Percentiles rank a stretch among this genome's conserved stretches.
phyloP scores from a whole-genome alignment of 2,329 filamentous ascomycete genomes.

The Zymoseptoria brevis region DNA sequence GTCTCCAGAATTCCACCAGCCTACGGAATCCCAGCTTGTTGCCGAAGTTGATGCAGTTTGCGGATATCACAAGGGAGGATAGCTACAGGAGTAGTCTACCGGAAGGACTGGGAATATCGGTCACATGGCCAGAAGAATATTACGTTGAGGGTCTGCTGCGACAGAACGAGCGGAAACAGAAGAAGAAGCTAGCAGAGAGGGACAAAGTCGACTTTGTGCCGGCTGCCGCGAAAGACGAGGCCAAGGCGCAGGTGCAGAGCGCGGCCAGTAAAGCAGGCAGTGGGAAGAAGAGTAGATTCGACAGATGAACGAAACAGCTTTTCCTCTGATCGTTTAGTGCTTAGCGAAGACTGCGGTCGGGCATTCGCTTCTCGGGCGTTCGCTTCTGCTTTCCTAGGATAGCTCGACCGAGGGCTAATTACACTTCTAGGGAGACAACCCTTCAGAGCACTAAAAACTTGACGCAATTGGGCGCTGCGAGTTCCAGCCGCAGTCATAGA shows the following conservation, averaged over 20 bases:
- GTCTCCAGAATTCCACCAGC: constrained; percentile 58
- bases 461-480: too few species aligned
- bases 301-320: background rate
- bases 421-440: too few species aligned
- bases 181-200: constrained; percentile 30
- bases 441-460: too few species aligned
- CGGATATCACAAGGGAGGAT: constrained; percentile 46
- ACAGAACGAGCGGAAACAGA: constrained; percentile 32
- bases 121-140: constrained; percentile 35
- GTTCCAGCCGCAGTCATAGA: too few species aligned
- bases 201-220: constrained; percentile 28
- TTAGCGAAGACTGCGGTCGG: background rate
- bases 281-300: constrained; percentile 11
- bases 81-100: constrained; percentile 58
- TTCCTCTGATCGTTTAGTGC: background rate
- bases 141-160: constrained; percentile 32
- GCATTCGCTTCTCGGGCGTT: background rate
- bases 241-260: constrained; percentile 8
- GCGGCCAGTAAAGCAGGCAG: constrained; percentile 1
- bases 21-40: constrained; percentile 65
- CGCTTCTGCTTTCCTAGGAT: background rate
- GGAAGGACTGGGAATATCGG: constrained; percentile 31
- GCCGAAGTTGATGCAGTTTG: constrained; percentile 65
- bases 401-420: too few species aligned
- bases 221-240: constrained; percentile 3